phyloP scores from a whole-genome alignment of 805 yeast species.

The Priceomyces castillae region DNA sequence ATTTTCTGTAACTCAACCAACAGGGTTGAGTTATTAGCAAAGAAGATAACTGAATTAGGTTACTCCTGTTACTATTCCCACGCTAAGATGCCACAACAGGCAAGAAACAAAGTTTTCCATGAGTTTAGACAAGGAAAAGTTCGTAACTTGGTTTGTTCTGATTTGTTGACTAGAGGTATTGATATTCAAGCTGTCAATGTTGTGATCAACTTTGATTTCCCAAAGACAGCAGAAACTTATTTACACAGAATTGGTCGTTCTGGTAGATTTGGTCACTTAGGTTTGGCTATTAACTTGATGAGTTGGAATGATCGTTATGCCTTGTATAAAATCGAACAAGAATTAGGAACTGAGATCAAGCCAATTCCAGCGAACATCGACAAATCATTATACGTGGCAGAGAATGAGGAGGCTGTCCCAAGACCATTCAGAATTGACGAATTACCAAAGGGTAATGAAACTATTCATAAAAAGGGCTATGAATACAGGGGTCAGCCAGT shows the following conservation, averaged over 20 bases:
- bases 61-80: constrained; percentile 96
- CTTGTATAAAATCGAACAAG: constrained; percentile 93
- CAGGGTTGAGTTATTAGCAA: constrained; percentile 93
- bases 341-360: constrained; percentile 93
- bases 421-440: constrained; percentile 80
- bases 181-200: constrained; percentile 99
- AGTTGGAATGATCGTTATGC: constrained; percentile 96
- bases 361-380: constrained; percentile 96
- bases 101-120: constrained; percentile 96
- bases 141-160: constrained; percentile 95
- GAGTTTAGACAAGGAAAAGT: constrained; percentile 98
- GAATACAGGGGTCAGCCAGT: constrained; percentile 48
- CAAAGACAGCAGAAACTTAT: constrained; percentile 95
- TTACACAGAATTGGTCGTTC: constrained; percentile 98
- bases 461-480: constrained; percentile 31
- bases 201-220: constrained; percentile 97
- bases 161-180: constrained; percentile 94
- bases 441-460: constrained; percentile 46
- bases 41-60: constrained; percentile 93
- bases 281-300: constrained; percentile 94
- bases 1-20: constrained; percentile 96
- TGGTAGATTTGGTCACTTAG: constrained; percentile 97
- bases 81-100: constrained; percentile 96
- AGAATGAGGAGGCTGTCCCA: constrained; percentile 72
- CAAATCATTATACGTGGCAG: constrained; percentile 82